Conservation (phyloP, 306 rosid species). For the Fragaria iinumae region DNA sequence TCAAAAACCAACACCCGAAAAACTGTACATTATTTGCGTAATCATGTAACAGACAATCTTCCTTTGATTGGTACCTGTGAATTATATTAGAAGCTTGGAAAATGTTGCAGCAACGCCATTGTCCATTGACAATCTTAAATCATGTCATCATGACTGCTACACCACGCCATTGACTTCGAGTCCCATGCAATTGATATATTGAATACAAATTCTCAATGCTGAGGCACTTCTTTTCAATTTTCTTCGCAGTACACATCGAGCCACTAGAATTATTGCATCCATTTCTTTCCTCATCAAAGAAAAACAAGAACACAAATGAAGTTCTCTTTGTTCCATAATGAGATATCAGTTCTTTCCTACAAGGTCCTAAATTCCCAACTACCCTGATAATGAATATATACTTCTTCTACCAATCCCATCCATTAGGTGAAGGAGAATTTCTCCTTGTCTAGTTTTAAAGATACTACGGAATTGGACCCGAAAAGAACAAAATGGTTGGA, state of each 20-base stretch:
- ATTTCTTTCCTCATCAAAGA: not conserved
- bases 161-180: not conserved
- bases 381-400: not conserved
- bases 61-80: not conserved
- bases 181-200: not conserved
- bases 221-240: not conserved
- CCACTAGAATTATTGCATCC: not conserved
- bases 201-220: not conserved
- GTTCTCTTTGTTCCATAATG: not conserved
- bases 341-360: not conserved
- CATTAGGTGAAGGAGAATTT: not conserved
- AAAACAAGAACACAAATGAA: not conserved
- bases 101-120: slow-evolving; percentile 31
- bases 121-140: slow-evolving; percentile 15
- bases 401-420: not conserved
- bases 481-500: not conserved
- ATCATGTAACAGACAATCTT: not conserved
- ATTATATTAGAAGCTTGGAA: slow-evolving; percentile 14
- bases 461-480: slow-evolving; percentile 16
- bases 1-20: not conserved
- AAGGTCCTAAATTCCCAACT: slow-evolving; percentile 10
- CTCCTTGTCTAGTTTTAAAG: not conserved
- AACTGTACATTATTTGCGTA: not conserved
- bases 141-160: not conserved
- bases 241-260: not conserved